Percentiles rank a stretch among this genome's conserved stretches.
Conservation (phyloP, 2,329 filamentous ascomycete genomes). For the Stemphylium beticola region DNA sequence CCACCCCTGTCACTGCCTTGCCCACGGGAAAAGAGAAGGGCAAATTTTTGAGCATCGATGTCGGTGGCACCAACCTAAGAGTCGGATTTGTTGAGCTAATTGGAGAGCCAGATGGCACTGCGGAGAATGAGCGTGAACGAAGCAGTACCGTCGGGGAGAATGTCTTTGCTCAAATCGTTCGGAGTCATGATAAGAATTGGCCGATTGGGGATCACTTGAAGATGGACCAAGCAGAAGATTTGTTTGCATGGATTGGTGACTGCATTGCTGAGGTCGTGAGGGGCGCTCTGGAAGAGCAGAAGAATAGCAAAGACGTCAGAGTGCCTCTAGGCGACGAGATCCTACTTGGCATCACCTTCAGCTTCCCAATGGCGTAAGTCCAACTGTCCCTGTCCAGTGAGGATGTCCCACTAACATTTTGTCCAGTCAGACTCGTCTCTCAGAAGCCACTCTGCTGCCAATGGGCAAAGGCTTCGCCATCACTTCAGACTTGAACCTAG, state of each 20-base stretch:
- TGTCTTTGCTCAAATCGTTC: conserved; percentile 54
- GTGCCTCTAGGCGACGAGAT: conserved; percentile 54
- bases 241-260: conserved; percentile 82
- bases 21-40: conserved; percentile 69
- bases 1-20: conserved; percentile 49
- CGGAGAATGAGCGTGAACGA: conserved; percentile 8
- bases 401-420: conserved; percentile 14
- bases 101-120: conserved; percentile 49
- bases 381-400: neutral
- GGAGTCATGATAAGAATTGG: conserved; percentile 73
- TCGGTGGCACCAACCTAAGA: conserved; percentile 72
- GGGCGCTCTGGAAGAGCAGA: conserved; percentile 57
- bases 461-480: conserved; percentile 77
- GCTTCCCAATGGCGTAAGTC: conserved; percentile 67
- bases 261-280: conserved; percentile 76
- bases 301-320: conserved; percentile 18
- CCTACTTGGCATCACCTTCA: conserved; percentile 73
- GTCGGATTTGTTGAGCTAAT: conserved; percentile 71
- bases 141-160: conserved; percentile 28
- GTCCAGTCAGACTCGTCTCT: conserved; percentile 62
- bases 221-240: conserved; percentile 72
- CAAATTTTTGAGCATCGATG: conserved; percentile 54
- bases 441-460: conserved; percentile 67
- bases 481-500: conserved; percentile 65
- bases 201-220: conserved; percentile 76